Evolutionary conservation across 2,329 filamentous ascomycete species (phyloP), one percentile per base, ranked within the genome.

Genomic region (Plenodomus tracheiphilus): DNA sequence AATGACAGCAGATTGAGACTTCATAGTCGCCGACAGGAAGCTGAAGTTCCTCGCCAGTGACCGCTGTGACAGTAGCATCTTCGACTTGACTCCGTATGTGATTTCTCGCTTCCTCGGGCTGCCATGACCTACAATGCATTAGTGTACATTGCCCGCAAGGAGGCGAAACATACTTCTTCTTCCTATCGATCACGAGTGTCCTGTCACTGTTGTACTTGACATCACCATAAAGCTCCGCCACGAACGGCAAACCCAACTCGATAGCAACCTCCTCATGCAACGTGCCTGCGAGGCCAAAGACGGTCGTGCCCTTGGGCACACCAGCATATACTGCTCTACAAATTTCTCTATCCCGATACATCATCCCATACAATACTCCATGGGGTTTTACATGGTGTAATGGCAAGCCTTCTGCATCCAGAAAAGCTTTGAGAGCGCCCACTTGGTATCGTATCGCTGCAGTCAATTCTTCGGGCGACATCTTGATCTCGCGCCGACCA

Each of bases 321-420:
- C 75, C 80, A n/a, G 68, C 65, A 64, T 81, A 80, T 1, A 83
- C 80, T 0, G 80, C 81, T 38, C 73, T 71, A 28, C 80, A 81
- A 2, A 78, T 71, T 11, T 80, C 78, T 43, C 73, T 72, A 54
- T 82, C 77, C 50, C 79, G 65, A 52, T 76, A 78, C 72, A 79
- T 80, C 78, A 81, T 81, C 4, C 79, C 79, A 60, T 84, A 85
- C 1, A 86, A 72, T 18, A 81, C 77, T 4, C 83, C 82, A 47
- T 86, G 83, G 2, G 83, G 82, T 63, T 85, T 87, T 35, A 87
- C 79, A 56, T 87, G 85, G 56, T 84, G 76, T 20, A 87, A 66
- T 13, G 74, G 69, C 6, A 85, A 68, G 13, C 74, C 76, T 57
- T 85, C 84, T 0, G 76, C 77, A 28, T 82, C 78, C 2, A 87